Conservation (phyloP, 192 early-diverging fungal genomes). For the Linnemannia exigua region DNA sequence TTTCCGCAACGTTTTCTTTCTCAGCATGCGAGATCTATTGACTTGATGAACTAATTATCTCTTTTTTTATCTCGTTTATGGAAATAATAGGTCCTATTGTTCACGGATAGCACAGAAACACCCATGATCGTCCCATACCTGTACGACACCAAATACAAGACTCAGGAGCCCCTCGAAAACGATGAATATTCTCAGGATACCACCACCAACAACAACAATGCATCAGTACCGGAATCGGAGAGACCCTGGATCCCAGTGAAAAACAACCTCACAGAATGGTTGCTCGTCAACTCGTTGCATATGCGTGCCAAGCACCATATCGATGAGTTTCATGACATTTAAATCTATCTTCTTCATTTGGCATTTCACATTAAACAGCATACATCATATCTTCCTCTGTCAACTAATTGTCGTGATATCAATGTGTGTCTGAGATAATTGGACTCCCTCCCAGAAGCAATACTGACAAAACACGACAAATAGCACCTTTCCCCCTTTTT, state of each 20-base stretch:
- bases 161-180: slow-evolving; percentile 55
- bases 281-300: slow-evolving; percentile 66
- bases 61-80: too few relatives aligned
- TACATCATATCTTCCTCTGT: too few relatives aligned
- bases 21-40: too few relatives aligned
- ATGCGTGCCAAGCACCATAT: slow-evolving; percentile 63
- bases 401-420: too few relatives aligned
- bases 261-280: slow-evolving; percentile 70
- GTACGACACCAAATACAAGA: slow-evolving; percentile 60
- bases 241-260: slow-evolving; percentile 62
- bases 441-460: too few relatives aligned
- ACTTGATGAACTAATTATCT: too few relatives aligned
- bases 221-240: slow-evolving; percentile 21
- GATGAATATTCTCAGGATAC: slow-evolving; percentile 18
- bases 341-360: not conserved
- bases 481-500: too few relatives aligned
- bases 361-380: too few relatives aligned
- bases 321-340: slow-evolving; percentile 69
- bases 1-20: too few relatives aligned
- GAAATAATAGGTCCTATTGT: slow-evolving; percentile 54
- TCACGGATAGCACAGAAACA: slow-evolving; percentile 53
- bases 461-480: too few relatives aligned
- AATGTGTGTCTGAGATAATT: too few relatives aligned
- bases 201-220: not conserved
- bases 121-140: slow-evolving; percentile 69